Evolutionary conservation across 2,329 filamentous ascomycete species (phyloP), one percentile per base, ranked within the genome.

Genomic region (Neonectria coccinea): DNA sequence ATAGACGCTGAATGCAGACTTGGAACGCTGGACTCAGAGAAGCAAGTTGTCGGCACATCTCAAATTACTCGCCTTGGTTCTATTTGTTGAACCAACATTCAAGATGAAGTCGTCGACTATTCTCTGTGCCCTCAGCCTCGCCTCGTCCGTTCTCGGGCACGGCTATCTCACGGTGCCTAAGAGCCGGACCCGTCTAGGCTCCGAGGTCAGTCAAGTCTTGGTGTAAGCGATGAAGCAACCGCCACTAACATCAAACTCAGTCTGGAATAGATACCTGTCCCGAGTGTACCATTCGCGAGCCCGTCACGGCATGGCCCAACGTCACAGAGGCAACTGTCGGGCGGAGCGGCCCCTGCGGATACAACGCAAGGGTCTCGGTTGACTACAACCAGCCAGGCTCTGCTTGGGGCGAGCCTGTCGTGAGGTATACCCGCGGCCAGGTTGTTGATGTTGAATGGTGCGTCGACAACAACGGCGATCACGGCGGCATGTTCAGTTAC

Each of bases 401-500:
- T 3, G 72, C 77, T 70, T 86, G 83, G 84, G 84, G 84, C 18
- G 76, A 72, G 56, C 74, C 0, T 73, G 81, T 85, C 0, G 79
- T 72, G 2, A 83, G 79, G 1, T 86, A 86, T 73, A 73, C 74
- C 0, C 74, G 81, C 0, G 85, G 84, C 0, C 75, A 86, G 10
- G 73, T 79, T 0, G 73, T 86, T 25, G 81, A 84, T 27, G 84
- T 86, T 0, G 76, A 85, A 70, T 87, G 85, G 85, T 87, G 85
- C 57, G 80, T 86, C 20, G 85, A 87, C 68, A 75, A 85, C 74
- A 87, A 86, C 67, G 85, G 85, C 0, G 84, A 87, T 67, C 85
- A 87, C 66, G 84, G 84, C 27, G 85, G 84, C 73, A 86, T 86
- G 84, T 87, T 86, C 74, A 80, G 75, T 68, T 87, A 85, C 72